A percentile compares a stretch with the other conserved stretches of the same genome.
Evolutionary conservation across 495 filamentous ascomycete genomes (phyloP).

Genomic region (Bryoglossum gracile): DNA sequence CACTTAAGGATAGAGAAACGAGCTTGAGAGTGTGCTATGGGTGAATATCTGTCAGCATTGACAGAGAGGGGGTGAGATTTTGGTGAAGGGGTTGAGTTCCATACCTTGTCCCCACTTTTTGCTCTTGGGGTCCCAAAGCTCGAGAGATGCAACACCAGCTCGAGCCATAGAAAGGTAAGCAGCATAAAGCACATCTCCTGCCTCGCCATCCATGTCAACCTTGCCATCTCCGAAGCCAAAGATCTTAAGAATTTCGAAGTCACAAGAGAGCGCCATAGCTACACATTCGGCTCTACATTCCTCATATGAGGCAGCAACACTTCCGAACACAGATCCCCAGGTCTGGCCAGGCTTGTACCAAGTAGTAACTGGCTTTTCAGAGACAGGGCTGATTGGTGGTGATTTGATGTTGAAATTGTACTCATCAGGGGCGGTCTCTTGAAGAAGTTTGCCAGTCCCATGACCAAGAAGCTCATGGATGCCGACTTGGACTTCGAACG

Average conservation of each 20-base stretch:
- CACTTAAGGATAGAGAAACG: slow-evolving; percentile 83
- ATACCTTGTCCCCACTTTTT: slow-evolving; percentile 1
- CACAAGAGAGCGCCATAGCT: slow-evolving; percentile 86
- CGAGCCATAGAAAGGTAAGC: slow-evolving; percentile 89
- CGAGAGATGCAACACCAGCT: slow-evolving; percentile 74
- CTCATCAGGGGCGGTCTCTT: slow-evolving; percentile 71
- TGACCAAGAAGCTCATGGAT: slow-evolving; percentile 95
- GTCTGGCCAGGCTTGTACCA: slow-evolving; percentile 94
- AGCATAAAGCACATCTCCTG: slow-evolving; percentile 78
- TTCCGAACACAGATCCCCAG: slow-evolving; percentile 87
- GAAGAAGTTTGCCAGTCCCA: slow-evolving; percentile 89
- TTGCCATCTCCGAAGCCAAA: slow-evolving; percentile 82
- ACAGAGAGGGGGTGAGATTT: background rate
- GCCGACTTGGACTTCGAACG: slow-evolving; percentile 93
- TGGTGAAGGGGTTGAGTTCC: background rate
- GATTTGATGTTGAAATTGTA: slow-evolving; percentile 82
- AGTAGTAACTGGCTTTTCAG: slow-evolving; percentile 64
- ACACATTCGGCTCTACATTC: slow-evolving; percentile 71
- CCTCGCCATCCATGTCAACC: slow-evolving; percentile 61
- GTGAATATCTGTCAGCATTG: background rate
- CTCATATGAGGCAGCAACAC: slow-evolving; percentile 61
- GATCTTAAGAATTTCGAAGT: slow-evolving; percentile 80
- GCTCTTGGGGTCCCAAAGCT: slow-evolving; percentile 82
- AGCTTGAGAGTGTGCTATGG: slow-evolving; percentile 86
- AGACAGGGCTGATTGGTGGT: slow-evolving; percentile 75